A percentile compares a stretch with the other conserved stretches of the same genome.
These are phyloP conservation scores for Pichia sp. DNA, from an alignment of 1,139 yeast genomes.

Conservation along the genomic window DNA sequence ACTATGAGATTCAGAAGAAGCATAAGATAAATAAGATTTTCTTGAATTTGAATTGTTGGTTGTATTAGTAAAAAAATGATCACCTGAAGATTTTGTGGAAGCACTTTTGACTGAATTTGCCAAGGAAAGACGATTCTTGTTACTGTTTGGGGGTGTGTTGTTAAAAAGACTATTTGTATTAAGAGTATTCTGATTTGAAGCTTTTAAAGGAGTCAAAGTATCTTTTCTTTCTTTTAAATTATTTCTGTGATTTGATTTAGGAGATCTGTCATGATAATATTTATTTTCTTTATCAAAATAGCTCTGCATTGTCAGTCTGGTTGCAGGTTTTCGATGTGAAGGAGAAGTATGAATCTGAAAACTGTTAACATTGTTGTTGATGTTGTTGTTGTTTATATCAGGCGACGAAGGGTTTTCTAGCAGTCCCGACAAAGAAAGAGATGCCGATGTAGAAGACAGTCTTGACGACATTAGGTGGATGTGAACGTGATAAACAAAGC, in stretches of 20 bases:
- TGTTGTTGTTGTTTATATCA: background rate
- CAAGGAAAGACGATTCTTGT: background rate
- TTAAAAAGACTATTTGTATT: background rate
- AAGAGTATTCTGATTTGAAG: background rate
- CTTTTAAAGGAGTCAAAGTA: background rate
- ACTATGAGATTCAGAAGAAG: background rate
- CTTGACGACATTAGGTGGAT: constrained; percentile 9
- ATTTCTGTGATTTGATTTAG: background rate
- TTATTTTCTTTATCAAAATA: constrained; percentile 13
- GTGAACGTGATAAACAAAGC: too few species aligned
- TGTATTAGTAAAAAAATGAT: background rate
- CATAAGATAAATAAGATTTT: background rate
- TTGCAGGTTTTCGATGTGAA: background rate
- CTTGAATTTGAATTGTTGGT: background rate
- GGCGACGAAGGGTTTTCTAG: constrained; percentile 17
- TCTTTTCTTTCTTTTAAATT: background rate
- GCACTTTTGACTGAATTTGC: constrained; percentile 2
- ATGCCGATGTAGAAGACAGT: constrained; percentile 9
- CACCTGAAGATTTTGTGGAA: background rate
- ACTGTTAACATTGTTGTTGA: background rate
- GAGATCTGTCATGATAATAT: background rate
- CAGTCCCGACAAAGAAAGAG: constrained; percentile 9
- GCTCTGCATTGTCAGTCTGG: constrained; percentile 14
- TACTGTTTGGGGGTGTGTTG: background rate
- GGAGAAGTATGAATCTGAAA: constrained; percentile 2